phyloP scores from a whole-genome alignment of 2,329 filamentous ascomycete genomes.

The Epichloe festucae region DNA sequence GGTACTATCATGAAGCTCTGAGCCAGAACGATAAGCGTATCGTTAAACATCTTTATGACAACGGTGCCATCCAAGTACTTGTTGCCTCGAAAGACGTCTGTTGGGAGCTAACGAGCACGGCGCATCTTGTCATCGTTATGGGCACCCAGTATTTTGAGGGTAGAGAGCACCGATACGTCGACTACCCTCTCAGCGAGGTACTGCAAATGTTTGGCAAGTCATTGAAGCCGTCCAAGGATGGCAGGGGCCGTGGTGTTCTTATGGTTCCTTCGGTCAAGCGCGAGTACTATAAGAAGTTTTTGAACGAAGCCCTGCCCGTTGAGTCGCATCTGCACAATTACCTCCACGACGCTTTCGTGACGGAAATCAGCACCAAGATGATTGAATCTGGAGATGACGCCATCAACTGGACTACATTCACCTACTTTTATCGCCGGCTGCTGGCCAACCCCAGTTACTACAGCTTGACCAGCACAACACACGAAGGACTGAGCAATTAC shows the following conservation, averaged over 20 bases:
- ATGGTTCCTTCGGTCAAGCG: conserved; percentile 93
- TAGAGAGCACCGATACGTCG: conserved; percentile 89
- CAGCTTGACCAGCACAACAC: conserved; percentile 72
- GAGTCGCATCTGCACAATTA: conserved; percentile 89
- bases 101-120: conserved; percentile 83
- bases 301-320: conserved; percentile 89
- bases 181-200: conserved; percentile 88
- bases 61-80: conserved; percentile 80
- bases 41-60: conserved; percentile 79
- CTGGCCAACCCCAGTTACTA: conserved; percentile 96
- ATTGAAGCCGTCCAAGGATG: conserved; percentile 64
- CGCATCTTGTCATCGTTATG: conserved; percentile 91
- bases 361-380: conserved; percentile 91
- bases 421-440: conserved; percentile 91
- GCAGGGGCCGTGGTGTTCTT: conserved; percentile 76
- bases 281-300: conserved; percentile 97
- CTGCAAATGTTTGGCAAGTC: conserved; percentile 98
- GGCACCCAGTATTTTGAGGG: conserved; percentile 97
- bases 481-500: conserved; percentile 87
- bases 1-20: conserved; percentile 93
- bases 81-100: conserved; percentile 71
- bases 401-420: conserved; percentile 97
- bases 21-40: conserved; percentile 83
- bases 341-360: conserved; percentile 90
- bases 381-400: conserved; percentile 93